Evolutionary conservation across 306 rosid genomes (phyloP).

Genomic region (Ziziphus jujuba): DNA sequence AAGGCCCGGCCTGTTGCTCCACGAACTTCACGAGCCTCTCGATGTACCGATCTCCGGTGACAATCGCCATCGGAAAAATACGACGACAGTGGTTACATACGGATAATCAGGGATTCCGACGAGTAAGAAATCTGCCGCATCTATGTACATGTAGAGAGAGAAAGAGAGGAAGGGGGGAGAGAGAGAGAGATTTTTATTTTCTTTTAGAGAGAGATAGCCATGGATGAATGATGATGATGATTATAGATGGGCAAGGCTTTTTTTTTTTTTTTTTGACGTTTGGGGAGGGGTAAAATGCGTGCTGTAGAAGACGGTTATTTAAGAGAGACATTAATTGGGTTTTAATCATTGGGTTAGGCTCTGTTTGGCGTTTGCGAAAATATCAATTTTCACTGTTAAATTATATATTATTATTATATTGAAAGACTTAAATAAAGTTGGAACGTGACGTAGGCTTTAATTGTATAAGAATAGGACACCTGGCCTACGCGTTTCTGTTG

Average conservation of each 20-base stretch:
- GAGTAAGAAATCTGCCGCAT: constrained; percentile 17
- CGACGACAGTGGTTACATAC: constrained; percentile 1
- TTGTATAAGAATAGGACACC: constrained; percentile 25
- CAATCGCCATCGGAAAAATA: constrained; percentile 60
- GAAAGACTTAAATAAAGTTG: neutral
- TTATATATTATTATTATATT: too few species aligned
- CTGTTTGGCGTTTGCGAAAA: constrained; percentile 6
- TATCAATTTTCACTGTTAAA: neutral
- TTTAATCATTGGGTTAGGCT: constrained; percentile 18
- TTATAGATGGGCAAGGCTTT: too few species aligned
- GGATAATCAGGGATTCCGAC: constrained; percentile 32
- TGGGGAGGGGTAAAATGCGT: neutral
- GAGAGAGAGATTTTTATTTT: too few species aligned
- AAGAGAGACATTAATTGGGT: neutral
- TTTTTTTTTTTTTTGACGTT: too few species aligned
- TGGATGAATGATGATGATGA: constrained; percentile 5
- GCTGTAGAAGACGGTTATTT: neutral
- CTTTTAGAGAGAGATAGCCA: neutral
- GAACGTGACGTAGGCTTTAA: neutral
- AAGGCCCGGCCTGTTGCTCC: constrained; percentile 63
- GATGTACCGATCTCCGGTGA: constrained; percentile 96
- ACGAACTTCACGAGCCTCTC: constrained; percentile 86
- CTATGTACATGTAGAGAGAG: neutral
- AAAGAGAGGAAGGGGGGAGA: neutral
- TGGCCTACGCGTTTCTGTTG: constrained; percentile 11